Evolutionary conservation across 345 rosid species (phyloP).

Genomic region (Gossypium bickii): DNA sequence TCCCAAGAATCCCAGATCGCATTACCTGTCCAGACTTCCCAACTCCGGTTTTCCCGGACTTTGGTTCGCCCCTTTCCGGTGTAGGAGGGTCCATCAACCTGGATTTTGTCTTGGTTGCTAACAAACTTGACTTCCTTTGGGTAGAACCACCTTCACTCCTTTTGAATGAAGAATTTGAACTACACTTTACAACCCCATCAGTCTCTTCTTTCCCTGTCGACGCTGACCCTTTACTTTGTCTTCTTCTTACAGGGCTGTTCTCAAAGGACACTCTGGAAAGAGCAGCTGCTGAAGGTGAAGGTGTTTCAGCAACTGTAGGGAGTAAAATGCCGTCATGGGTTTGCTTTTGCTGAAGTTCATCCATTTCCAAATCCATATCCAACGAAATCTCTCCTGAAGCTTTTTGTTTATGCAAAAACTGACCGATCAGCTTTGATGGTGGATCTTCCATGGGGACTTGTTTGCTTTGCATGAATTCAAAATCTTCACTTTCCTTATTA

Average conservation of each 20-base stretch:
- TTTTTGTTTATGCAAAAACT: conserved; percentile 63
- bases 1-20: conserved; percentile 43
- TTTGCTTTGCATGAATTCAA: conserved; percentile 31
- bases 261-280: conserved; percentile 32
- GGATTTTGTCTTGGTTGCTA: conserved; percentile 51
- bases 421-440: conserved; percentile 59
- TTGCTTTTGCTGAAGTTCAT: conserved; percentile 40
- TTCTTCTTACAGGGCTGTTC: conserved; percentile 30
- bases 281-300: background rate
- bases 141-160: conserved; percentile 31
- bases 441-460: conserved; percentile 42
- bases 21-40: conserved; percentile 34
- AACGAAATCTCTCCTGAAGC: conserved; percentile 65
- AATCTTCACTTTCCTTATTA: conserved; percentile 18
- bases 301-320: conserved; percentile 9
- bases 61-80: conserved; percentile 30
- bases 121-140: conserved; percentile 24
- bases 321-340: background rate
- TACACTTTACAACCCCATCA: conserved; percentile 48
- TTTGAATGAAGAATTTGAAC: conserved; percentile 41
- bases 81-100: conserved; percentile 63
- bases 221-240: conserved; percentile 26
- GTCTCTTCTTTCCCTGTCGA: conserved; percentile 24
- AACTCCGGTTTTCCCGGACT: conserved; percentile 24
- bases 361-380: conserved; percentile 70